Evolutionary conservation across 2,329 filamentous ascomycete genomes (phyloP).

Genomic region (Aspergillus fumigatiaffinis): DNA sequence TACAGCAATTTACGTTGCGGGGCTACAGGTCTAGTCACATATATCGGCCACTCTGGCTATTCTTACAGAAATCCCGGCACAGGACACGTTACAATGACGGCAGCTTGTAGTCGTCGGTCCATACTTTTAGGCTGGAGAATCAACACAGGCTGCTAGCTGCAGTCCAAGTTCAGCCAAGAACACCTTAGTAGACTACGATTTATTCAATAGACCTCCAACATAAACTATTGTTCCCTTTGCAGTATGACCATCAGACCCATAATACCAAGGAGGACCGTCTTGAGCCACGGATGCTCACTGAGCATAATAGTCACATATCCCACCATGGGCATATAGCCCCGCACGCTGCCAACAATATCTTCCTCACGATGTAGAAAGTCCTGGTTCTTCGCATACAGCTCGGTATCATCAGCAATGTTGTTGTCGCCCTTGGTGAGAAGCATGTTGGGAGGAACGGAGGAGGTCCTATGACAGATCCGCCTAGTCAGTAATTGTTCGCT

Average conservation of each 20-base stretch:
- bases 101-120: neutral
- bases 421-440: conserved; percentile 98
- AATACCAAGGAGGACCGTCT: conserved; percentile 87
- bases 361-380: conserved; percentile 74
- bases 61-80: too few relatives aligned
- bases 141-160: neutral
- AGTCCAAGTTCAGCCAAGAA: neutral
- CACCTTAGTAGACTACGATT: neutral
- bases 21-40: too few relatives aligned
- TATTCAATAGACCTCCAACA: neutral
- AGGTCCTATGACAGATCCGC: conserved; percentile 16
- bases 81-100: neutral
- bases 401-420: conserved; percentile 88
- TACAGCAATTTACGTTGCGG: too few relatives aligned
- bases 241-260: conserved; percentile 94
- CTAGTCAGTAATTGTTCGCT: neutral
- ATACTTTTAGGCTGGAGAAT: neutral
- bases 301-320: conserved; percentile 96
- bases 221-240: conserved; percentile 68
- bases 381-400: conserved; percentile 81
- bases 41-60: too few relatives aligned
- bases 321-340: conserved; percentile 89
- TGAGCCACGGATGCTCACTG: conserved; percentile 94
- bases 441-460: conserved; percentile 39
- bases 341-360: conserved; percentile 90